phyloP scores from a whole-genome alignment of 2,329 filamentous ascomycete genomes.

The Claviceps fusiformis region DNA sequence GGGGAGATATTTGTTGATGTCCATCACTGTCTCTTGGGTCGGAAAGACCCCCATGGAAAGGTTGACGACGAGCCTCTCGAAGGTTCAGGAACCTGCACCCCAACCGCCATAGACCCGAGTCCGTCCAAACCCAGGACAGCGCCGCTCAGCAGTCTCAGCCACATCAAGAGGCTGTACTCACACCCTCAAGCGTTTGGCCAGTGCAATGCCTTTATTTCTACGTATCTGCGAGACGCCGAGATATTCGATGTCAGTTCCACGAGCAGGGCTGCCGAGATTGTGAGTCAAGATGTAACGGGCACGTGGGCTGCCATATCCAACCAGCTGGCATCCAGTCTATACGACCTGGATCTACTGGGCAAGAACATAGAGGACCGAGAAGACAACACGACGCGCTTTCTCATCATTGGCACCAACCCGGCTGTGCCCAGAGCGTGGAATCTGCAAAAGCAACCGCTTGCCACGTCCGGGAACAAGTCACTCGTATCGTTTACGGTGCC shows the following conservation, averaged over 20 bases:
- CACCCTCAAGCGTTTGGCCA: conserved; percentile 95
- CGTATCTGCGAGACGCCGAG: conserved; percentile 60
- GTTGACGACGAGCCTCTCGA: conserved; percentile 18
- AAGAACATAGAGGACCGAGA: conserved; percentile 56
- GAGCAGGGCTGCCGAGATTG: conserved; percentile 69
- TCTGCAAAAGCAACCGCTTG: conserved; percentile 13
- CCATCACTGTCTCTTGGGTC: conserved; percentile 72
- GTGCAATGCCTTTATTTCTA: conserved; percentile 61
- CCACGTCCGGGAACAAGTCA: conserved; percentile 42
- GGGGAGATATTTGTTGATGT: conserved; percentile 80
- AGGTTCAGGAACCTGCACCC: conserved; percentile 33
- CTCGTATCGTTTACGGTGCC: conserved; percentile 74
- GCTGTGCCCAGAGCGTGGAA: conserved; percentile 14
- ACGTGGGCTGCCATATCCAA: conserved; percentile 67
- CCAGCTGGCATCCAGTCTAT: conserved; percentile 54
- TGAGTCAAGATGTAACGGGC: conserved; percentile 42
- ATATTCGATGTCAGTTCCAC: conserved; percentile 76
- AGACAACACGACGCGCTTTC: conserved; percentile 70
- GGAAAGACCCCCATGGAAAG: conserved; percentile 14
- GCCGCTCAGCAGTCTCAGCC: conserved; percentile 38
- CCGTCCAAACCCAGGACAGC: conserved; percentile 30
- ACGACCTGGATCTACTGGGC: conserved; percentile 56
- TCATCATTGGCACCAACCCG: conserved; percentile 41
- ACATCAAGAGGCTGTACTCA: conserved; percentile 69
- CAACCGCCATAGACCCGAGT: conserved; percentile 31